phyloP scores from a whole-genome alignment of 1,284 basidiomycete genomes.

The Fereydounia khargensis region DNA sequence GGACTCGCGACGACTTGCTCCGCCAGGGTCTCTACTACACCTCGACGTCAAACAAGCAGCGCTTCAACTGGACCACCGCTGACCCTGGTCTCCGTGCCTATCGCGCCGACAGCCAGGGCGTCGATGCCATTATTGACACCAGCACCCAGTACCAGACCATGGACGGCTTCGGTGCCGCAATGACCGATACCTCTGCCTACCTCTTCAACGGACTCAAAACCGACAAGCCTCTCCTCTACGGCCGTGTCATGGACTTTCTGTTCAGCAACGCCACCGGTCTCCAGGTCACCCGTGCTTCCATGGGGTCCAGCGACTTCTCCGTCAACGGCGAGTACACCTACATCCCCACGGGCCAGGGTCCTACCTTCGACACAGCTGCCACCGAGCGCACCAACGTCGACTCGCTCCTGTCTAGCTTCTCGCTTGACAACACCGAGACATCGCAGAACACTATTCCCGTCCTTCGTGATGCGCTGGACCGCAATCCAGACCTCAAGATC shows the following conservation, averaged over 20 bases:
- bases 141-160: conserved; percentile 15
- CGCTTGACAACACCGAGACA: conserved; percentile 12
- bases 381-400: conserved; percentile 8
- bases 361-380: conserved; percentile 6
- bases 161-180: conserved; percentile 35
- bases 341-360: conserved; percentile 7
- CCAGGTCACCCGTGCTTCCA: conserved; percentile 18
- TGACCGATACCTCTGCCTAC: conserved; percentile 36
- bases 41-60: conserved; percentile 10
- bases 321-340: conserved; percentile 17
- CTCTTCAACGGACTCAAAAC: conserved; percentile 24
- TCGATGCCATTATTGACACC: conserved; percentile 34
- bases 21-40: conserved; percentile 17
- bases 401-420: conserved; percentile 16
- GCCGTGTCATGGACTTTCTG: conserved; percentile 28
- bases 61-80: conserved; percentile 26
- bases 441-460: conserved; percentile 29
- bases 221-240: conserved; percentile 16
- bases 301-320: conserved; percentile 39
- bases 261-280: conserved; percentile 39
- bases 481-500: conserved; percentile 33
- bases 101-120: conserved; percentile 15
- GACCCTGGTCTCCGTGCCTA: conserved; percentile 11
- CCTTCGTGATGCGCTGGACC: conserved; percentile 22
- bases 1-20: conserved; percentile 13